phyloP scores from a whole-genome alignment of 768 basidiomycete species.

The Termitomyces sp. region DNA sequence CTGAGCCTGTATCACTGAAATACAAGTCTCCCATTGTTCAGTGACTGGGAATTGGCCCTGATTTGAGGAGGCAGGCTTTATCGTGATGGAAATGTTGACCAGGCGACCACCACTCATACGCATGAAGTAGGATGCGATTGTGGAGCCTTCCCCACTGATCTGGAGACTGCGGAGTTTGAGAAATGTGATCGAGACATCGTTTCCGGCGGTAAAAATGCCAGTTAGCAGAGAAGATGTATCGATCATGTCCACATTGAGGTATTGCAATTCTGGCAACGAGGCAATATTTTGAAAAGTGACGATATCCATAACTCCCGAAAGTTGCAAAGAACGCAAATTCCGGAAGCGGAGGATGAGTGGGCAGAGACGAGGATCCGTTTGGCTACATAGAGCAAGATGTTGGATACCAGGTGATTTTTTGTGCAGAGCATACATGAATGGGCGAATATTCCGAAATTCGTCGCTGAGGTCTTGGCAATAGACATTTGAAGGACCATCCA shows the following conservation, averaged over 20 bases:
- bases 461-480: background rate
- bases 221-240: background rate
- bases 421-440: background rate
- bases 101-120: background rate
- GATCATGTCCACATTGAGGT: background rate
- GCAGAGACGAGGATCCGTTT: background rate
- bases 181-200: background rate
- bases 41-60: background rate
- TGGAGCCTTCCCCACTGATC: background rate
- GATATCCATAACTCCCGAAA: background rate
- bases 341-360: background rate
- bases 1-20: background rate
- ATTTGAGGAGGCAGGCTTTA: background rate
- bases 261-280: constrained; percentile 1
- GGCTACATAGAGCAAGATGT: background rate
- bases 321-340: background rate
- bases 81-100: background rate
- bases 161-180: background rate
- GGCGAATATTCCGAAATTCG: background rate
- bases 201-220: background rate
- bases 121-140: background rate
- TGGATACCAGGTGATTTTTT: background rate
- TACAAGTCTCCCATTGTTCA: background rate
- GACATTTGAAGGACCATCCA: background rate
- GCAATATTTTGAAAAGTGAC: background rate